phyloP scores from a whole-genome alignment of 768 basidiomycete genomes.

The Boletus pseudopeckii region DNA sequence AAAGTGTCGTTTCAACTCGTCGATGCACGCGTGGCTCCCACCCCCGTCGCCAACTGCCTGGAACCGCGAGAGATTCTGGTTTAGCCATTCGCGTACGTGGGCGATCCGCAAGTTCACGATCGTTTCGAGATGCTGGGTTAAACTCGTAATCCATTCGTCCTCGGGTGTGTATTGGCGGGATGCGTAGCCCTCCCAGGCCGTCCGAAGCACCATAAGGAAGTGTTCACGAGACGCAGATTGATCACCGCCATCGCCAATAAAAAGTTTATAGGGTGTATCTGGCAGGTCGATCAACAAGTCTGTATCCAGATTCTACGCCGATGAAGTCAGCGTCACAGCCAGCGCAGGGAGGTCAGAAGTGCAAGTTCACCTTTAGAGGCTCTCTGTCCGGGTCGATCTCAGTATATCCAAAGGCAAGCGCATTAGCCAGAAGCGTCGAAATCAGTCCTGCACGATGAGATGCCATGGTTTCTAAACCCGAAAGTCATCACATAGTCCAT shows the following conservation, averaged over 20 bases:
- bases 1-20: conserved; percentile 42
- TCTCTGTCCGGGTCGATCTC: conserved; percentile 46
- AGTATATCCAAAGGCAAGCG: conserved; percentile 45
- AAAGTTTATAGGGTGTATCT: conserved; percentile 38
- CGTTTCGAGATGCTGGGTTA: conserved; percentile 37
- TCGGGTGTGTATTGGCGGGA: conserved; percentile 22
- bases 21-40: conserved; percentile 39
- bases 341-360: background rate
- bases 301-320: conserved; percentile 50
- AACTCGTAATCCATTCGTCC: conserved; percentile 37
- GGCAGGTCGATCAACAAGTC: conserved; percentile 36
- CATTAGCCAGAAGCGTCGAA: conserved; percentile 40
- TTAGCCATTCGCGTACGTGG: conserved; percentile 52
- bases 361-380: conserved; percentile 43
- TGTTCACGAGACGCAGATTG: conserved; percentile 17
- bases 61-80: conserved; percentile 48
- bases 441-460: conserved; percentile 46
- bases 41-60: conserved; percentile 14
- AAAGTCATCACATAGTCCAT: background rate
- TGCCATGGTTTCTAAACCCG: conserved; percentile 42
- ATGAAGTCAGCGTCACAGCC: background rate
- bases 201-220: conserved; percentile 12
- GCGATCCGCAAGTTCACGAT: conserved; percentile 43
- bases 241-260: conserved; percentile 21
- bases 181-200: conserved; percentile 15